These are phyloP conservation scores for Eutrema salsugineum DNA, from an alignment of 441 rosid species.

Conservation along the genomic window DNA sequence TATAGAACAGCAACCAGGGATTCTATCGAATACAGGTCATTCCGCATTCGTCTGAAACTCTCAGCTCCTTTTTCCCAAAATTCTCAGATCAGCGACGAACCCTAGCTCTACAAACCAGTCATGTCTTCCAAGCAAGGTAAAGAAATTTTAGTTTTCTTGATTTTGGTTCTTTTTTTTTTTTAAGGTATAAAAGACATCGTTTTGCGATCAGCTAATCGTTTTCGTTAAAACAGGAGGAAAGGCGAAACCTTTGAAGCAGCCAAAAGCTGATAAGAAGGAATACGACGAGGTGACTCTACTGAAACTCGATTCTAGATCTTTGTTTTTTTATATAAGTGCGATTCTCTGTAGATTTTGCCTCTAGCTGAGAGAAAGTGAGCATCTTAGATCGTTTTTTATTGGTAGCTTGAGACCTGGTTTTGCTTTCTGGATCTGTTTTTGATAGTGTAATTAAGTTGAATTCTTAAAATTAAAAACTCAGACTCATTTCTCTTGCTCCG, in stretches of 20 bases:
- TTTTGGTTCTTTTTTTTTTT: neutral
- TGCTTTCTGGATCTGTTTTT: constrained; percentile 5
- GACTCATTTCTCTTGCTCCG: neutral
- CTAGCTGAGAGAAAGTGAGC: neutral
- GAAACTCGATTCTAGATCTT: no score
- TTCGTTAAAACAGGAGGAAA: constrained; percentile 62
- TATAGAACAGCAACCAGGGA: neutral
- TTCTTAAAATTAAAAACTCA: neutral
- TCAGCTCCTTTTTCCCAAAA: neutral
- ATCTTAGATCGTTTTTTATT: neutral
- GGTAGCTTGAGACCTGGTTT: neutral
- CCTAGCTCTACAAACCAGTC: constrained; percentile 6
- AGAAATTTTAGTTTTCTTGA: neutral
- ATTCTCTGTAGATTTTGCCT: neutral
- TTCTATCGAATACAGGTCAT: neutral
- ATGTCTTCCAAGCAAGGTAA: constrained; percentile 36
- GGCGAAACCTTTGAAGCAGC: constrained; percentile 92
- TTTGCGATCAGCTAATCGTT: constrained; percentile 7
- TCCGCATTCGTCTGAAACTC: neutral
- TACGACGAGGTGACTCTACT: constrained; percentile 77
- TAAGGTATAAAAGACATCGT: neutral
- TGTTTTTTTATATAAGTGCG: neutral
- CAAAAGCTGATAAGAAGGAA: constrained; percentile 77
- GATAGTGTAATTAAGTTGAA: neutral
- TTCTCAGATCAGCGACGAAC: constrained; percentile 12